phyloP scores from a whole-genome alignment of 2,329 filamentous ascomycete species.

The Alternaria sp. region DNA sequence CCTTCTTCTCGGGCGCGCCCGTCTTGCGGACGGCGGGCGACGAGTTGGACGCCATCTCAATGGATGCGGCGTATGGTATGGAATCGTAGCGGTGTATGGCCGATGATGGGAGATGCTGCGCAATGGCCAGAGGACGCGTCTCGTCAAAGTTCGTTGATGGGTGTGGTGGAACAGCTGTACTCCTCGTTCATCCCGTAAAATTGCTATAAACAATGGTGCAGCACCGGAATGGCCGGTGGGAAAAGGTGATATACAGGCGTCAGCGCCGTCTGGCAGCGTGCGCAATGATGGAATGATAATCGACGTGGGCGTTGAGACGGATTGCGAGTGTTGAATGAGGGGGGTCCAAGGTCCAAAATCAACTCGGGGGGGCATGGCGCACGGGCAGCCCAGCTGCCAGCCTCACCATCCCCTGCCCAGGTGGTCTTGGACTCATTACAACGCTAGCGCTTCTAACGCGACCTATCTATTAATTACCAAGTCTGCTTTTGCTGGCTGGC shows the following conservation, averaged over 20 bases:
- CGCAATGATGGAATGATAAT: conserved; percentile 41
- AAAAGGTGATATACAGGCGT: conserved; percentile 9
- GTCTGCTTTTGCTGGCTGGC: background rate
- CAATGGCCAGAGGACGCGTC: conserved; percentile 46
- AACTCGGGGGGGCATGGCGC: background rate
- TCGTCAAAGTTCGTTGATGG: conserved; percentile 49
- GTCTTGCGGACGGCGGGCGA: conserved; percentile 76
- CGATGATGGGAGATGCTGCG: conserved; percentile 21
- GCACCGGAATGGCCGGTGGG: conserved; percentile 36
- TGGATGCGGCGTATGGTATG: conserved; percentile 31
- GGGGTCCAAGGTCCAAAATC: background rate
- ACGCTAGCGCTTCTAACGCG: conserved; percentile 19
- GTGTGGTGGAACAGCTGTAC: conserved; percentile 34
- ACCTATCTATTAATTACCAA: conserved; percentile 10
- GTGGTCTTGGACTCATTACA: conserved; percentile 23
- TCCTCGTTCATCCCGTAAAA: conserved; percentile 41
- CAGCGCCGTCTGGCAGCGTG: conserved; percentile 23
- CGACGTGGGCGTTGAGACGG: conserved; percentile 32
- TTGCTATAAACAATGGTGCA: conserved; percentile 32
- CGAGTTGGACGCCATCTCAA: conserved; percentile 71
- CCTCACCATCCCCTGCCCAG: conserved; percentile 12
- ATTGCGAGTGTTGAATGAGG: background rate
- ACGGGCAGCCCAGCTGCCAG: conserved; percentile 8
- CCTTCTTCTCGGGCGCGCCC: conserved; percentile 84
- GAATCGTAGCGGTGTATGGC: conserved; percentile 17